Base-by-base conservation (phyloP, 2,329 filamentous ascomycete species). In the Chaetomium sp. region DNA sequence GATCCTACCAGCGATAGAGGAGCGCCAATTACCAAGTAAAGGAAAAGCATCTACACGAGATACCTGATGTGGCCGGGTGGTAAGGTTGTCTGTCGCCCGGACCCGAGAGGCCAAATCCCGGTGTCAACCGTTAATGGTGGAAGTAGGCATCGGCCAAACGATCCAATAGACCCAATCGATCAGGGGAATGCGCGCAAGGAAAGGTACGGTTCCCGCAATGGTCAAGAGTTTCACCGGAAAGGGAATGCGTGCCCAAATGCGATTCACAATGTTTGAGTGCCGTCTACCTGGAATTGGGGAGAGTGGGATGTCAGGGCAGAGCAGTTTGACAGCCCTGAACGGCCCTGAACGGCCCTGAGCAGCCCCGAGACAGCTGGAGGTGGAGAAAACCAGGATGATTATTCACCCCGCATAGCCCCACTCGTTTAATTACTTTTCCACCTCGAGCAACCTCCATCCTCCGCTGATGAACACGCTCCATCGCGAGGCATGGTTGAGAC, bases 351-450 rank as follows among this genome's bases (percentile, higher is more conserved):
- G 38, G 31, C 29, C 21, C 29, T 50, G 47, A n/a, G 16, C 16
- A 16, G 16, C 16, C 38, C 38, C 5, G 2, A 23, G 23, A 23
- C 45, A 38, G 29, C 27, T 33, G 35, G 51, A 13, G 21, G 25
- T 27, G 61, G 35, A 25, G n/a, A 49, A 58, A 21, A 21, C 31
- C 27, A n/a, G 68, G 67, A 65, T 68, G 67, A 69, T 67, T 10
- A 33, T 67, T 69, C 63, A 67, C 45, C 64, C 66, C 33, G 31
- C 63, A 25, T 19, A 45, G 31, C 49, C 57, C 56, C 60, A 33
- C 56, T 47, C 55, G 60, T 58, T 68, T 62, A 61, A 65, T 62
- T 50, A 38, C 59, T 65, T 62, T 62, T 58, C 63, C 60, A 29
- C 56, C 25, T 25, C 13, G 19, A 13, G 49, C 45, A 16, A 10